phyloP scores from a whole-genome alignment of 2,329 filamentous ascomycete species.

The Phoma sp. region DNA sequence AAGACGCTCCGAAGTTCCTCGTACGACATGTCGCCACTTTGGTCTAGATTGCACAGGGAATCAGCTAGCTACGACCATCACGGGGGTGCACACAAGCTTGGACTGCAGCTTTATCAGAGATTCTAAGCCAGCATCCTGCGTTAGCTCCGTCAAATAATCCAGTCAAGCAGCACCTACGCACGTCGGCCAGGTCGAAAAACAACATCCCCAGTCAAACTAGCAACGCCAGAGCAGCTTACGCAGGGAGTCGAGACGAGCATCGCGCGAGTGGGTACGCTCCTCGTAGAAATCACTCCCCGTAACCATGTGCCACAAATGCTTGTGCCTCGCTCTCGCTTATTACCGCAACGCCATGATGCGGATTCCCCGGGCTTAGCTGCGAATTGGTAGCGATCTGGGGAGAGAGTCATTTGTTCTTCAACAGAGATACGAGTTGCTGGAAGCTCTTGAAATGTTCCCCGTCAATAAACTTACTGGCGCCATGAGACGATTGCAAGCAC shows the following conservation, averaged over 20 bases:
- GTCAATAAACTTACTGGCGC: slow-evolving; percentile 4
- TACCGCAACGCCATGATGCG: neutral
- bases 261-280: too few species aligned
- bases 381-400: neutral
- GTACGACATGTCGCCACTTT: neutral
- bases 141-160: neutral
- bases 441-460: neutral
- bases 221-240: too few species aligned
- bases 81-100: neutral
- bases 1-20: neutral
- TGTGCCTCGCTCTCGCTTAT: too few species aligned
- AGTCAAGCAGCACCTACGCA: neutral
- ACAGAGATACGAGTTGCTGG: neutral
- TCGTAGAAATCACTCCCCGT: too few species aligned
- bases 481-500: neutral
- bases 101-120: neutral
- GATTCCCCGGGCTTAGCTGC: neutral
- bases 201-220: neutral
- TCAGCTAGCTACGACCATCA: neutral
- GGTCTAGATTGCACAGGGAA: neutral
- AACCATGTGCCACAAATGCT: too few species aligned
- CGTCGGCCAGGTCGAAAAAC: neutral
- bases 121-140: neutral
- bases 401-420: neutral
- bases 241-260: too few species aligned